Evolutionary conservation across 2,329 filamentous ascomycete genomes (phyloP).

Genomic region (Diplodia mutila): DNA sequence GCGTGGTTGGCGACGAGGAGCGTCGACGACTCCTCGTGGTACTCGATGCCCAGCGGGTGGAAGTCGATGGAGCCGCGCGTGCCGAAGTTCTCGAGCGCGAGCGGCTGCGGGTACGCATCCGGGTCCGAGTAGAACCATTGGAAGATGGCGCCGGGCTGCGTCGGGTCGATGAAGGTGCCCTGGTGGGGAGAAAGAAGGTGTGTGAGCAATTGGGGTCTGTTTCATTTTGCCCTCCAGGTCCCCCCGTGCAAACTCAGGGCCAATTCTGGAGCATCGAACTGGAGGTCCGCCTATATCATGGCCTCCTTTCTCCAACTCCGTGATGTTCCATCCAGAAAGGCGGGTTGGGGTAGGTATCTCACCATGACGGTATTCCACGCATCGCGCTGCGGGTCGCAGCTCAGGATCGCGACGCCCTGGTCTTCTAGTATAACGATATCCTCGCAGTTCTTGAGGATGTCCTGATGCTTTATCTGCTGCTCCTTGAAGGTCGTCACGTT

Average conservation of each 20-base stretch:
- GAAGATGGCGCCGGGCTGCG: conserved; percentile 40
- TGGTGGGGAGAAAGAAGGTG: conserved; percentile 12
- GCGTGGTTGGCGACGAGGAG: conserved; percentile 49
- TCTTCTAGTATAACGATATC: conserved; percentile 46
- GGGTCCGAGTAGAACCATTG: conserved; percentile 44
- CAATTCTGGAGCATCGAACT: neutral
- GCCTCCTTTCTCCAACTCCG: neutral
- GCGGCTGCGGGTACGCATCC: conserved; percentile 31
- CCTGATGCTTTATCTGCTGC: conserved; percentile 40
- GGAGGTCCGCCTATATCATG: neutral
- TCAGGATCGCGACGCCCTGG: conserved; percentile 45
- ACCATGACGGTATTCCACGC: conserved; percentile 54
- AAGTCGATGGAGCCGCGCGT: conserved; percentile 37
- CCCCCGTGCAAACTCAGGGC: neutral
- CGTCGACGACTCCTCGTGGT: conserved; percentile 38
- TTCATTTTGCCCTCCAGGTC: neutral
- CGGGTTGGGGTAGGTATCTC: conserved; percentile 20
- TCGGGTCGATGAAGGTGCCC: conserved; percentile 37
- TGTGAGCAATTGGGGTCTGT: neutral
- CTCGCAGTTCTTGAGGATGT: conserved; percentile 49
- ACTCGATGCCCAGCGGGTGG: conserved; percentile 49
- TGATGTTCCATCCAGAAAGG: neutral
- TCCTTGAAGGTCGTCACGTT: conserved; percentile 33
- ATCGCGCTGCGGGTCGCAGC: conserved; percentile 49
- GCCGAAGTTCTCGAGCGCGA: conserved; percentile 36